A percentile compares a stretch with the other conserved stretches of the same genome.
Conservation (phyloP, 805 yeast genomes). For the Kockiozyma suomiensis region DNA sequence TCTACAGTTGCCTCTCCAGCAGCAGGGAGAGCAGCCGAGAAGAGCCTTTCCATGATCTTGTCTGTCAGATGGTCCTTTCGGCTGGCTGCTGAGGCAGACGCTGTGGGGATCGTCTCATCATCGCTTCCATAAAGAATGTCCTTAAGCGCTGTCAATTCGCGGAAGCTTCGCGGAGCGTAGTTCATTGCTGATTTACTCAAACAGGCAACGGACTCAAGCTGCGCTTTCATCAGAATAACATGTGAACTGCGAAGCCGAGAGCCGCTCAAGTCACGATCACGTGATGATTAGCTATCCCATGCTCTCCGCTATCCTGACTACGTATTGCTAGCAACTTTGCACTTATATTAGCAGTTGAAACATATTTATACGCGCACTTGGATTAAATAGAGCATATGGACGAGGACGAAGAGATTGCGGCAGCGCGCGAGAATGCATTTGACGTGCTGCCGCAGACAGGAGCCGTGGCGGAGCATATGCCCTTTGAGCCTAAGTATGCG, state of each 20-base stretch:
- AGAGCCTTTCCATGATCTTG: constrained; percentile 28
- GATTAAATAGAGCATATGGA: background rate
- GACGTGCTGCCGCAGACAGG: background rate
- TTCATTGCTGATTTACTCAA: constrained; percentile 25
- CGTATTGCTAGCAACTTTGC: no score
- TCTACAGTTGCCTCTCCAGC: constrained; percentile 8
- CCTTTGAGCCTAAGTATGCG: constrained; percentile 26
- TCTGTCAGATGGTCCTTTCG: constrained; percentile 29
- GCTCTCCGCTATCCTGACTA: no score
- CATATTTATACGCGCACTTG: background rate
- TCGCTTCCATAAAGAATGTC: constrained; percentile 29
- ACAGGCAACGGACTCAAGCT: no score
- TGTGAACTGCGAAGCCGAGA: no score
- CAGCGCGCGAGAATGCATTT: constrained; percentile 6
- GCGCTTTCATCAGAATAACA: no score
- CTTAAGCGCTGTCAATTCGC: constrained; percentile 30
- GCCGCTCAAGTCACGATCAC: no score
- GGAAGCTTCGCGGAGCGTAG: constrained; percentile 30
- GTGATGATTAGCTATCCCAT: no score
- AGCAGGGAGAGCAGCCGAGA: constrained; percentile 27
- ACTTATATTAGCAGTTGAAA: background rate
- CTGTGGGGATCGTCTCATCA: constrained; percentile 4
- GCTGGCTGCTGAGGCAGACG: background rate
- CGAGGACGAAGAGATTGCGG: constrained; percentile 1
- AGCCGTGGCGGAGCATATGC: constrained; percentile 21